Evolutionary conservation across 78 protist genomes (phyloP).

Genomic region (Thecamonas trahens): DNA sequence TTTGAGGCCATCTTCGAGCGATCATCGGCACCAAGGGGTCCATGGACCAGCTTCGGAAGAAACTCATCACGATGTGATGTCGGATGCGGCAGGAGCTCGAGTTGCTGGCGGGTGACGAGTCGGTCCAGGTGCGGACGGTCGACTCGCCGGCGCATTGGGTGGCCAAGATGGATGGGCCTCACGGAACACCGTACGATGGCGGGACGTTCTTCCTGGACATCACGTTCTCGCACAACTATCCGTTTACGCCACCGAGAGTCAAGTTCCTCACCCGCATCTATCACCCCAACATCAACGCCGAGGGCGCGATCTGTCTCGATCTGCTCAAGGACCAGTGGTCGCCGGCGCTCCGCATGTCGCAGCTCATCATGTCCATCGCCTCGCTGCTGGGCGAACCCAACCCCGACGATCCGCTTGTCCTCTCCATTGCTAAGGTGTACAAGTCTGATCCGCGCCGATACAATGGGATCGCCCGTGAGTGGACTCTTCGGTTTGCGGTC

Average conservation of each 20-base stretch:
- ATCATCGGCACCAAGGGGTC: too few species aligned
- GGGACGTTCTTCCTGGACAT: slow-evolving; percentile 90
- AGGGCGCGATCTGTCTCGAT: slow-evolving; percentile 97
- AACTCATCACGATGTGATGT: too few species aligned
- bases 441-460: too few species aligned
- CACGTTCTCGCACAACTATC: slow-evolving; percentile 92
- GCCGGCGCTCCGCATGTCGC: slow-evolving; percentile 95
- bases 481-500: too few species aligned
- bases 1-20: too few species aligned
- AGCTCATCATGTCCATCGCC: slow-evolving; percentile 89
- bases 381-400: slow-evolving; percentile 76
- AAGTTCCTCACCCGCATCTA: slow-evolving; percentile 81
- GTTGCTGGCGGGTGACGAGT: too few species aligned
- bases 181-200: slow-evolving; percentile 33
- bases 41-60: too few species aligned
- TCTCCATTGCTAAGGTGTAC: slow-evolving; percentile 71
- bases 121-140: too few species aligned
- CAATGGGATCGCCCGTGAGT: too few species aligned
- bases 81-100: too few species aligned
- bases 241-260: slow-evolving; percentile 92
- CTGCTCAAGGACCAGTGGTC: slow-evolving; percentile 97
- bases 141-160: too few species aligned
- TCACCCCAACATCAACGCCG: slow-evolving; percentile 97
- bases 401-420: slow-evolving; percentile 90
- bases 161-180: slow-evolving; percentile 22